Evolutionary conservation across 176 grass and related monocot species (phyloP).

Genomic region (Sorghum bicolor): Sorghum_bicolor_NCBIv3 NC_012879.2:50116001-50116500

Average conservation of each 20-base stretch:
- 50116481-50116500: background rate
- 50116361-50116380: slow-evolving; percentile 39
- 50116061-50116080: slow-evolving; percentile 72
- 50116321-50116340: background rate
- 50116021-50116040: slow-evolving; percentile 96
- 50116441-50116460: slow-evolving; percentile 39
- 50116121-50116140: background rate
- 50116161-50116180: background rate
- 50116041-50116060: slow-evolving; percentile 99
- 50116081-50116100: background rate
- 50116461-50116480: background rate
- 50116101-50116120: background rate
- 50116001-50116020: slow-evolving; percentile 91
- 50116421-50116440: slow-evolving; percentile 99
- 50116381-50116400: slow-evolving; percentile 27
- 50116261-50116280: slow-evolving; percentile 99
- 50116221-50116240: slow-evolving; percentile 95
- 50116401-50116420: slow-evolving; percentile 52
- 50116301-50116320: slow-evolving; percentile 45
- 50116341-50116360: slow-evolving; percentile 18
- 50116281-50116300: slow-evolving; percentile 99
- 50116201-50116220: slow-evolving; percentile 41
- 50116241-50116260: slow-evolving; percentile 88
- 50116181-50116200: slow-evolving; percentile 18
- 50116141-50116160: background rate